A percentile compares a stretch with the other conserved stretches of the same genome.
Conservation (phyloP, 2,329 filamentous ascomycete species). For the Talaromyces sp. region DNA sequence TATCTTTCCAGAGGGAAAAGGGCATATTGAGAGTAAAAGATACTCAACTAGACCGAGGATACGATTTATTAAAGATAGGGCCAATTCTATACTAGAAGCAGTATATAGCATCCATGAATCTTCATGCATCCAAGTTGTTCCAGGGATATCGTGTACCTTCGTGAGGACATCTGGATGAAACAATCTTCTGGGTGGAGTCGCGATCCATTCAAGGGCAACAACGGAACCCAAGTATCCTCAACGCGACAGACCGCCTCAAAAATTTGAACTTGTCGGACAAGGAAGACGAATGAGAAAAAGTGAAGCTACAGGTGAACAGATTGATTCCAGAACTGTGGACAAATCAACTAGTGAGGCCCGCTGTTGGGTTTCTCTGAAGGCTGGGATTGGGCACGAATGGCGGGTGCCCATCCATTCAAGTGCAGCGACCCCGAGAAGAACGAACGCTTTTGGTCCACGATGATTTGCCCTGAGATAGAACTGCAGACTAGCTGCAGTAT, state of each 20-base stretch:
- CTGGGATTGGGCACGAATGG: slow-evolving; percentile 29
- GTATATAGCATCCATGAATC: too few relatives aligned
- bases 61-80: too few relatives aligned
- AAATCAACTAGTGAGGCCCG: slow-evolving; percentile 20
- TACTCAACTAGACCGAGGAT: too few relatives aligned
- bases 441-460: neutral
- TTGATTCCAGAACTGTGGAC: slow-evolving; percentile 8
- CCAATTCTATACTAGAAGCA: too few relatives aligned
- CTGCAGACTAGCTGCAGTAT: neutral
- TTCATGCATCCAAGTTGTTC: too few relatives aligned
- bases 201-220: too few relatives aligned
- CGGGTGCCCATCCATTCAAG: slow-evolving; percentile 8
- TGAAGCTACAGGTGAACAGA: slow-evolving; percentile 18
- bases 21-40: too few relatives aligned
- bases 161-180: too few relatives aligned
- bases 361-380: slow-evolving; percentile 27
- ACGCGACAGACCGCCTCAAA: slow-evolving; percentile 14
- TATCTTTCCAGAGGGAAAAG: too few relatives aligned
- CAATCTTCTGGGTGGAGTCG: too few relatives aligned
- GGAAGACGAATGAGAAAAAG: slow-evolving; percentile 10
- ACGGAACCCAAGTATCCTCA: neutral
- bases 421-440: neutral
- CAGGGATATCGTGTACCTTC: too few relatives aligned
- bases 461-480: neutral
- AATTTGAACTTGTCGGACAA: neutral